Base-by-base conservation (phyloP, 2,329 filamentous ascomycete species). In the Venturia oleaginea region DNA sequence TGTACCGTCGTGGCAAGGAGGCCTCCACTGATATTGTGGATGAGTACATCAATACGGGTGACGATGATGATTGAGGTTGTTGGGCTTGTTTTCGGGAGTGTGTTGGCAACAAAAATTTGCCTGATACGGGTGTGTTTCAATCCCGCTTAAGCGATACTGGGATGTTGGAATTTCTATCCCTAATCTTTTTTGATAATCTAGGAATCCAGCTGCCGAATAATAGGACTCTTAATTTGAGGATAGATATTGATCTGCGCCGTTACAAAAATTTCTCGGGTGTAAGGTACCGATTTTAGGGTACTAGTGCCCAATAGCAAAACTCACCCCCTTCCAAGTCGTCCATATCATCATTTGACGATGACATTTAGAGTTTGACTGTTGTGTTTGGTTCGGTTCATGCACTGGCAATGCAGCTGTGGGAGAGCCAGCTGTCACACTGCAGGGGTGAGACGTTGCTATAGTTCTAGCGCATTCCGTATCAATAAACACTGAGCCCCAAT, bases 1-100 rank as follows among this genome's bases (percentile, higher is more conserved):
- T 48, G 27, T 65, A 65, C n/a, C 24, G 38, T 43, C 55, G 57
- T n/a, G 64, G 59, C 27, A 65, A 42, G 46, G 64, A 65, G 43
- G 42, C 37, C 4, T 38, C 51, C 32, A 60, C 42, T 7, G 63
- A 64, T 64, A 42, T 64, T 32, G 32, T 59, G 54, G 63, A 64
- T 51, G 63, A 64, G 37, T 64, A 64, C 37, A 42, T 64, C 8
- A 48, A 40, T 30, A 40, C 27, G 19, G 51, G 51, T 27, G 63
- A 64, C 22, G 55, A 64, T 42, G 63, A 64, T 38, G 60, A 62
- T 62, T 30, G 32, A 46, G 11, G 1, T 32, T 30, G 1, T 32
- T 30, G 24, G 17, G 30, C 34, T 38, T 40, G 57, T 37, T 38
- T n/a, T 24, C 13, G 24, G 32, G n/a, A 34, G 6, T 38, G 38